Percentiles rank a stretch among this genome's conserved stretches.
Evolutionary conservation across 2,329 filamentous ascomycete genomes (phyloP).

Genomic region (Arthrobotrys sinensis): DNA sequence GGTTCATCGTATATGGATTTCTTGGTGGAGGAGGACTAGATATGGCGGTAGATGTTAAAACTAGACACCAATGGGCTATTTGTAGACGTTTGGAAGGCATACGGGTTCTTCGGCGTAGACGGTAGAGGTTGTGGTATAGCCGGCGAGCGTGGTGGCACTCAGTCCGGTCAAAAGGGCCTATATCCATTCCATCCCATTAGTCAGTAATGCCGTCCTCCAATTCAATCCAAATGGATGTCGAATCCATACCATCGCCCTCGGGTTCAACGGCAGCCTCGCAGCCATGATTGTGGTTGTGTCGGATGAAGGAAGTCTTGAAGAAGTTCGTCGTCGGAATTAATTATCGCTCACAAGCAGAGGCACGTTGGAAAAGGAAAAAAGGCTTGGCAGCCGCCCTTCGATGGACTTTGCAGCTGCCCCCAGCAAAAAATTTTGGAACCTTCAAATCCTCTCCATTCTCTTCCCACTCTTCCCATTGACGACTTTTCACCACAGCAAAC

Average conservation of each 20-base stretch:
- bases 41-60: conserved; percentile 8
- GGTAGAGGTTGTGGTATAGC: conserved; percentile 48
- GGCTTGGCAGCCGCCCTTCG: conserved; percentile 48
- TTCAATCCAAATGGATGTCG: not conserved
- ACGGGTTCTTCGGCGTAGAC: conserved; percentile 59
- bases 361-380: conserved; percentile 44
- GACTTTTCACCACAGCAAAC: conserved; percentile 24
- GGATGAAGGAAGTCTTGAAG: conserved; percentile 8
- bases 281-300: conserved; percentile 48
- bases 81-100: conserved; percentile 6
- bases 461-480: conserved; percentile 13
- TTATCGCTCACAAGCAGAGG: conserved; percentile 50
- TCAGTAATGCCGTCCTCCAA: not conserved
- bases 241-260: conserved; percentile 50
- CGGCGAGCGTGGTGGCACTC: conserved; percentile 53
- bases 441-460: conserved; percentile 22
- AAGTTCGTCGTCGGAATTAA: conserved; percentile 22
- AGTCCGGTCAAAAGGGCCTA: conserved; percentile 57
- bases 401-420: conserved; percentile 44
- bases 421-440: conserved; percentile 52
- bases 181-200: conserved; percentile 21
- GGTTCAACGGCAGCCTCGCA: conserved; percentile 59
- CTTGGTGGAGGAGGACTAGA: conserved; percentile 68
- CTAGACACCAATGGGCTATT: conserved; percentile 9
- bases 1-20: conserved; percentile 85